Percentiles rank a stretch among this genome's conserved stretches.
Conservation (phyloP, 2,329 filamentous ascomycete species). For the Ceratocystiopsis minuta region DNA sequence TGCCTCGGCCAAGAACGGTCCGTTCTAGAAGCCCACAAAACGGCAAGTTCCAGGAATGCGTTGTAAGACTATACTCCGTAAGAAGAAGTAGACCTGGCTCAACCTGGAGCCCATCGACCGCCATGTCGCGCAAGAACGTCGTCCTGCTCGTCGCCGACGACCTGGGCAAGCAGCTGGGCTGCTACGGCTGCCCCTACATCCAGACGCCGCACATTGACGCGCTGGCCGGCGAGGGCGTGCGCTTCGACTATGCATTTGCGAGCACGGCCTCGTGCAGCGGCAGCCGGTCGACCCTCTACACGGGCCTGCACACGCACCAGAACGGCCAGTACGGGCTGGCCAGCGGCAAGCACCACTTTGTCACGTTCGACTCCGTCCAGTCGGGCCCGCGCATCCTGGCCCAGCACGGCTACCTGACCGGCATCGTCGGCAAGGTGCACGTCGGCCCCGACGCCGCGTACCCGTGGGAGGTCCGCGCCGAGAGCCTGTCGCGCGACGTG, state of each 20-base stretch:
- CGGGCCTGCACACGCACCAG: constrained; percentile 28
- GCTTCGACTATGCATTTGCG: constrained; percentile 23
- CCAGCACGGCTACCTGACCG: constrained; percentile 23
- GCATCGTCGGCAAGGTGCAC: constrained; percentile 30
- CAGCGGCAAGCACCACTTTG: constrained; percentile 21
- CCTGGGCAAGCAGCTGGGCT: constrained; percentile 6
- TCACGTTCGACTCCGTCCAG: constrained; percentile 25
- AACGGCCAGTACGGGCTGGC: constrained; percentile 29
- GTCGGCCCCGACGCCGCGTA: constrained; percentile 23
- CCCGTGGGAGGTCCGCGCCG: constrained; percentile 22
- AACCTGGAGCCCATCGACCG: too few relatives aligned
- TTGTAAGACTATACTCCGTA: too few relatives aligned
- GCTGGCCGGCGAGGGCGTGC: constrained; percentile 19
- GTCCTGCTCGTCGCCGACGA: constrained; percentile 7
- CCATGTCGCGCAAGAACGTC: constrained; percentile 7
- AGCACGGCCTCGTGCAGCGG: constrained; percentile 30
- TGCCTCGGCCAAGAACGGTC: too few relatives aligned
- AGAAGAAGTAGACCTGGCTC: too few relatives aligned
- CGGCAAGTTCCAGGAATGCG: too few relatives aligned
- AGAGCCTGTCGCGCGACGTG: constrained; percentile 26
- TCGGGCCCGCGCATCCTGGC: constrained; percentile 22
- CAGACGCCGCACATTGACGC: constrained; percentile 23
- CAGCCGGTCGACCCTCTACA: constrained; percentile 28
- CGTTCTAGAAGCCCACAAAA: too few relatives aligned
- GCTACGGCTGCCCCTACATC: constrained; percentile 8